Percentiles rank a stretch among this genome's conserved stretches.
These are phyloP conservation scores for Phialophora verrucosa DNA, from an alignment of 2,329 filamentous ascomycete genomes.

Conservation along the genomic window DNA sequence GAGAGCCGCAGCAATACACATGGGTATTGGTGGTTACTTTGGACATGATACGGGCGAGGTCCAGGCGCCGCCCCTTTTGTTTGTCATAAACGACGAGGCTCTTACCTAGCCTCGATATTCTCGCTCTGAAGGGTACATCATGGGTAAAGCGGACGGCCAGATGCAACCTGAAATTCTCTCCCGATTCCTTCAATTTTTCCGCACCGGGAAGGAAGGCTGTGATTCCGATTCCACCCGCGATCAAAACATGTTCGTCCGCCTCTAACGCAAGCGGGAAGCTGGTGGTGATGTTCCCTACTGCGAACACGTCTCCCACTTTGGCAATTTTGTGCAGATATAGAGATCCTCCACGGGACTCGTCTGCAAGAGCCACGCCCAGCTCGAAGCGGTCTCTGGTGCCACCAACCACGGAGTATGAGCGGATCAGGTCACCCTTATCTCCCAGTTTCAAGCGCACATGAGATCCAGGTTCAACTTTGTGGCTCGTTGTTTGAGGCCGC, in stretches of 20 bases:
- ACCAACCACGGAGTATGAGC: constrained; percentile 13
- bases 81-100: constrained; percentile 12
- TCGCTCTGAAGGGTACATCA: constrained; percentile 12
- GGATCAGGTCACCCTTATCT: constrained; percentile 12
- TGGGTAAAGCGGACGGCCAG: constrained; percentile 8
- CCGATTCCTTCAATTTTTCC: constrained; percentile 13
- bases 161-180: constrained; percentile 10
- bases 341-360: constrained; percentile 66
- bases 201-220: constrained; percentile 59
- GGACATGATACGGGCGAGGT: constrained; percentile 15
- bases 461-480: constrained; percentile 12
- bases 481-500: constrained; percentile 7
- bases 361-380: constrained; percentile 55
- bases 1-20: constrained; percentile 13
- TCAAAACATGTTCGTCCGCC: constrained; percentile 65
- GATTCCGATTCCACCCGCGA: constrained; percentile 69
- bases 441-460: constrained; percentile 15
- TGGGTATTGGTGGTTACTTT: constrained; percentile 16
- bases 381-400: constrained; percentile 14
- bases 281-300: constrained; percentile 58
- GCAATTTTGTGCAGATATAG: constrained; percentile 61
- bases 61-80: constrained; percentile 9
- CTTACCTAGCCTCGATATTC: constrained; percentile 10
- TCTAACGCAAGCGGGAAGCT: constrained; percentile 54
- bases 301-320: constrained; percentile 57